phyloP scores from a whole-genome alignment of 2,329 filamentous ascomycete genomes.

The Gremmenia infestans region DNA sequence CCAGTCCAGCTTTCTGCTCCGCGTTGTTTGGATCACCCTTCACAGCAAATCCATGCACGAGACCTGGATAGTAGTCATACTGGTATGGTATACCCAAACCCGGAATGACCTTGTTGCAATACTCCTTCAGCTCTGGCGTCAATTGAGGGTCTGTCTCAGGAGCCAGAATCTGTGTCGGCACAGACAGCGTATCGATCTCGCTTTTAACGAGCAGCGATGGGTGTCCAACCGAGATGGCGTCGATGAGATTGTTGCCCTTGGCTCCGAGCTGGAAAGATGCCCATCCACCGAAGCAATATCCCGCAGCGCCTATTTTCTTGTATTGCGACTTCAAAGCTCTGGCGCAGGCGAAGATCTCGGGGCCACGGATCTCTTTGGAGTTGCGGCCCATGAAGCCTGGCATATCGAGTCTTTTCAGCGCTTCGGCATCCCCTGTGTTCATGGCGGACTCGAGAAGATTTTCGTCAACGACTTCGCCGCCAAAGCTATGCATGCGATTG shows the following conservation, averaged over 20 bases:
- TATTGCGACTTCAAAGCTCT: not conserved
- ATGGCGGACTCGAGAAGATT: not conserved
- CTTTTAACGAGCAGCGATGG: not conserved
- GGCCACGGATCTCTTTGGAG: constrained; percentile 2
- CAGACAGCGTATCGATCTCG: constrained; percentile 22
- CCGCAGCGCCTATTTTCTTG: constrained; percentile 5
- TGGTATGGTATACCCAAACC: constrained; percentile 3
- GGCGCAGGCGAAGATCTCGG: constrained; percentile 8
- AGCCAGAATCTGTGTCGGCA: constrained; percentile 10
- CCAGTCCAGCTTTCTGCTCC: not conserved
- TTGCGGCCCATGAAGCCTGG: constrained; percentile 1
- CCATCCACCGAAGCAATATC: constrained; percentile 13
- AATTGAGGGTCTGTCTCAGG: constrained; percentile 5
- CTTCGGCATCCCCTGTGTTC: not conserved
- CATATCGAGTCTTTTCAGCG: constrained; percentile 1
- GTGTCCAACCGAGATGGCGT: constrained; percentile 5
- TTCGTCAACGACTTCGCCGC: constrained; percentile 1
- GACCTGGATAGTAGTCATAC: constrained; percentile 4
- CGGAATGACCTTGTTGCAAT: constrained; percentile 4
- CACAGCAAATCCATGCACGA: constrained; percentile 5
- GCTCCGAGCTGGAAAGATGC: constrained; percentile 3
- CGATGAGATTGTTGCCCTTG: constrained; percentile 5
- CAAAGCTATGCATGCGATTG: not conserved
- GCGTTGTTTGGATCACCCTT: constrained; percentile 1
- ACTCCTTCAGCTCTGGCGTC: constrained; percentile 9